A percentile compares a stretch with the other conserved stretches of the same genome.
phyloP scores from a whole-genome alignment of 1,284 basidiomycete species.

The Cystobasidium pallidum region DNA sequence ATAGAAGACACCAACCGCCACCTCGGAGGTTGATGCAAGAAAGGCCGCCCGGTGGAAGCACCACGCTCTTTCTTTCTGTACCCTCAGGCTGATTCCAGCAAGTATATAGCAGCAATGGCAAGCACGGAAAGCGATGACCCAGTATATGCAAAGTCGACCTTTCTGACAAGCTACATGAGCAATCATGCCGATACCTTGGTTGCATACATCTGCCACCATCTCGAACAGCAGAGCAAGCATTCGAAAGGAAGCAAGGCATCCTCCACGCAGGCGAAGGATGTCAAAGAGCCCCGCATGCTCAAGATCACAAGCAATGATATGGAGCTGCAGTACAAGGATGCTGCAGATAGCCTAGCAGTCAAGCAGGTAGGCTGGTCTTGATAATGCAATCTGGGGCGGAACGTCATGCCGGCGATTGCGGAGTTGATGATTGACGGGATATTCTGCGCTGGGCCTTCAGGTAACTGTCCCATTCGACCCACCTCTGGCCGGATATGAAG shows the following conservation, averaged over 20 bases:
- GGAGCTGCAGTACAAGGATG: constrained; percentile 66
- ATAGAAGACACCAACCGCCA: too few species aligned
- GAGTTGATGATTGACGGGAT: too few species aligned
- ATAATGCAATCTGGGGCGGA: not conserved
- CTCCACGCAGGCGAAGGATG: constrained; percentile 64
- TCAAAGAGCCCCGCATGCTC: constrained; percentile 67
- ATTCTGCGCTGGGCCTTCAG: too few species aligned
- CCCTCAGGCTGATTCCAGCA: too few species aligned
- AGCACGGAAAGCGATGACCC: constrained; percentile 59
- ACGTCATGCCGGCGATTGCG: not conserved
- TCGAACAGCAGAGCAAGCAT: constrained; percentile 12
- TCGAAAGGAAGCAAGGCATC: constrained; percentile 10
- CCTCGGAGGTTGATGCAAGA: not conserved
- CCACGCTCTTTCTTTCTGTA: not conserved
- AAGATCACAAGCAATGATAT: constrained; percentile 61
- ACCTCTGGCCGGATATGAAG: constrained; percentile 70
- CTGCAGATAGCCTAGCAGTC: constrained; percentile 51
- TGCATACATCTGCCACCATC: constrained; percentile 47
- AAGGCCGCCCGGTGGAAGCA: not conserved
- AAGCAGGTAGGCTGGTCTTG: constrained; percentile 7
- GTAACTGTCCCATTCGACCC: constrained; percentile 68
- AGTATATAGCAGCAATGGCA: not conserved
- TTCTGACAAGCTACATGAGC: constrained; percentile 79
- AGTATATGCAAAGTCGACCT: constrained; percentile 71
- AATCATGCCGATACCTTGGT: constrained; percentile 72